Percentiles rank a stretch among this genome's conserved stretches.
phyloP scores from a whole-genome alignment of 2,329 filamentous ascomycete genomes.

The Didymella glomerata region DNA sequence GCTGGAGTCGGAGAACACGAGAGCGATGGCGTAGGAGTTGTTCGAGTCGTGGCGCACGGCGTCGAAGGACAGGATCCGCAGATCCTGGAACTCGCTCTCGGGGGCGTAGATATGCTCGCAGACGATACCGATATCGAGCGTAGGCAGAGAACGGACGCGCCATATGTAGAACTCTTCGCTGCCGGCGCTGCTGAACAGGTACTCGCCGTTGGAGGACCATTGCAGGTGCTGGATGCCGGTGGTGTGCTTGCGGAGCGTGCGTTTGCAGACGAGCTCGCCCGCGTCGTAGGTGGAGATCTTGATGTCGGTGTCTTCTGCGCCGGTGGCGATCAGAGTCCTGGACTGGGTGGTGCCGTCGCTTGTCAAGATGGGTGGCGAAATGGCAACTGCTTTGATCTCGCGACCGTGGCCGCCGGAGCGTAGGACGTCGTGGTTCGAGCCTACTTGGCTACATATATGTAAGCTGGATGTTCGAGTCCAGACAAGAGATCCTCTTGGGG shows the following conservation, averaged over 20 bases:
- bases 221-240: constrained; percentile 82
- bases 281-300: constrained; percentile 69
- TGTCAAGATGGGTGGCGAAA: constrained; percentile 47
- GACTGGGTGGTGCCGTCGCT: background rate
- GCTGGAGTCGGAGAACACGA: constrained; percentile 85
- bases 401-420: constrained; percentile 81
- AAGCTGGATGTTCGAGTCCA: constrained; percentile 76
- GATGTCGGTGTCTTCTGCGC: constrained; percentile 76
- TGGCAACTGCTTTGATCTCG: constrained; percentile 75
- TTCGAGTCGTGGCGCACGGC: constrained; percentile 47
- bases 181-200: constrained; percentile 86
- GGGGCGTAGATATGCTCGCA: constrained; percentile 61
- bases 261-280: constrained; percentile 59
- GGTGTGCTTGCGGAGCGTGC: constrained; percentile 77
- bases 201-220: constrained; percentile 73
- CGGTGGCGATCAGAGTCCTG: constrained; percentile 66
- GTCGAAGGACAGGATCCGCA: constrained; percentile 84
- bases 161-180: constrained; percentile 89
- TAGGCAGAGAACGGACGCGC: constrained; percentile 65
- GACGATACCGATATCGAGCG: constrained; percentile 60
- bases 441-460: constrained; percentile 53
- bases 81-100: constrained; percentile 66
- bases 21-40: constrained; percentile 65
- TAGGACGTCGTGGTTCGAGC: constrained; percentile 59
- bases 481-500: constrained; percentile 63